A percentile compares a stretch with the other conserved stretches of the same genome.
These are phyloP conservation scores for Yarrowia divulgata DNA, from an alignment of 805 yeast genomes.

Conservation along the genomic window DNA sequence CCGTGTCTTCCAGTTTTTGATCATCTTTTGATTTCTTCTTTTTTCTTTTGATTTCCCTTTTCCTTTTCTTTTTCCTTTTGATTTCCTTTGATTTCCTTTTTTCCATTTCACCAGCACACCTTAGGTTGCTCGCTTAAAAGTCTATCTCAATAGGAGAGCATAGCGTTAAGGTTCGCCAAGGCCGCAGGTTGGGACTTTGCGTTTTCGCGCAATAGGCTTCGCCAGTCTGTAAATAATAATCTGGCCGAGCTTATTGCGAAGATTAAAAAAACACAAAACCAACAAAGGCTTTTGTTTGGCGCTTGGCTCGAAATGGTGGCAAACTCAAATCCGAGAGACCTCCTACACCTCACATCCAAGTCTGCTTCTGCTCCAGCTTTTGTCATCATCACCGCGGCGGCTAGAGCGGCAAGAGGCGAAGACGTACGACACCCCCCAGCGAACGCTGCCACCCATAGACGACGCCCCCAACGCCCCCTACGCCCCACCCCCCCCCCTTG, in stretches of 20 bases:
- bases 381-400: slow-evolving; percentile 37
- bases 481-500: slow-evolving; percentile 6
- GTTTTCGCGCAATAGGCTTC: neutral
- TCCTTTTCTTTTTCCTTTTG: too few species aligned
- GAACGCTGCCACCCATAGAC: slow-evolving; percentile 11
- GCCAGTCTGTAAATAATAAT: slow-evolving; percentile 30
- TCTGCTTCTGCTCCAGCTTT: slow-evolving; percentile 23
- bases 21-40: too few species aligned
- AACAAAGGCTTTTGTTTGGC: slow-evolving; percentile 31
- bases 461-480: neutral
- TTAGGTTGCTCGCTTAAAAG: slow-evolving; percentile 35
- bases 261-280: slow-evolving; percentile 28
- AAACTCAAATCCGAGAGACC: slow-evolving; percentile 17
- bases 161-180: slow-evolving; percentile 20
- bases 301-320: slow-evolving; percentile 35
- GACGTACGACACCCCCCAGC: slow-evolving; percentile 19
- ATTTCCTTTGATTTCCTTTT: neutral
- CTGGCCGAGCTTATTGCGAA: slow-evolving; percentile 25
- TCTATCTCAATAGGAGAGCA: slow-evolving; percentile 27
- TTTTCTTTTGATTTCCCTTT: too few species aligned
- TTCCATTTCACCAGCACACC: neutral
- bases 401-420: slow-evolving; percentile 35
- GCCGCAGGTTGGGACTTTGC: slow-evolving; percentile 7
- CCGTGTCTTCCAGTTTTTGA: too few species aligned
- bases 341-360: slow-evolving; percentile 32